Evolutionary conservation across 352 stramenopile genomes (phyloP).

Genomic region (Blastocystis sp.): DNA sequence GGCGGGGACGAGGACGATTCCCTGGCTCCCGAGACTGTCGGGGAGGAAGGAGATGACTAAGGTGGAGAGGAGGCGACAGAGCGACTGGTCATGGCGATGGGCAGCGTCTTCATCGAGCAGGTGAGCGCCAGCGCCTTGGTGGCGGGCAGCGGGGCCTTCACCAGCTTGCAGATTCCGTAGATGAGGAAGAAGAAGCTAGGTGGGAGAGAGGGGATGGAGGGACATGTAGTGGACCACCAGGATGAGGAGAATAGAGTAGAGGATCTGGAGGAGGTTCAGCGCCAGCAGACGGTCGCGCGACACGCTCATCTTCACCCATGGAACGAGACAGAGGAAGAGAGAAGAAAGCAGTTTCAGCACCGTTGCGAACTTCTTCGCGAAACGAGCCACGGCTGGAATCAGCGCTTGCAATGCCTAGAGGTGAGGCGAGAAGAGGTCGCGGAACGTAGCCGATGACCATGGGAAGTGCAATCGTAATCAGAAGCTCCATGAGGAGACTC

Average conservation of each 20-base stretch:
- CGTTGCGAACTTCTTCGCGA: neutral
- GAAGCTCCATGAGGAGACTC: conserved; percentile 36
- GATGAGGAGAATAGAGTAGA: conserved; percentile 35
- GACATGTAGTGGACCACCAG: conserved; percentile 37
- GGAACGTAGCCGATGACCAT: conserved; percentile 56
- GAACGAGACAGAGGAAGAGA: conserved; percentile 46
- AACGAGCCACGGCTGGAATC: conserved; percentile 3
- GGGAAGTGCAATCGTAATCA: conserved; percentile 39
- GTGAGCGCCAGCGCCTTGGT: conserved; percentile 23
- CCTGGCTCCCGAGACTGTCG: conserved; percentile 9
- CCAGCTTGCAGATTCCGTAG: neutral
- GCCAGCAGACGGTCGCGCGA: conserved; percentile 13
- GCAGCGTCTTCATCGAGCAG: conserved; percentile 45
- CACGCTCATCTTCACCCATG: conserved; percentile 53
- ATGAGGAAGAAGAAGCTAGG: neutral
- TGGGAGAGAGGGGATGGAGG: neutral
- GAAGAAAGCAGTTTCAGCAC: conserved; percentile 48
- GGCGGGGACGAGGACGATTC: conserved; percentile 23
- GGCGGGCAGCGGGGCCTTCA: neutral
- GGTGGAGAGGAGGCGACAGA: neutral
- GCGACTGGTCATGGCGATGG: conserved; percentile 51
- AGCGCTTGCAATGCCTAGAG: neutral
- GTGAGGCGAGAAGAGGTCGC: neutral
- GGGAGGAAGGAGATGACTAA: conserved; percentile 42
- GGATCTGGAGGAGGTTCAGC: neutral